These are phyloP conservation scores for Tuber aestivum DNA, from an alignment of 495 filamentous ascomycete genomes.

Conservation along the genomic window DNA sequence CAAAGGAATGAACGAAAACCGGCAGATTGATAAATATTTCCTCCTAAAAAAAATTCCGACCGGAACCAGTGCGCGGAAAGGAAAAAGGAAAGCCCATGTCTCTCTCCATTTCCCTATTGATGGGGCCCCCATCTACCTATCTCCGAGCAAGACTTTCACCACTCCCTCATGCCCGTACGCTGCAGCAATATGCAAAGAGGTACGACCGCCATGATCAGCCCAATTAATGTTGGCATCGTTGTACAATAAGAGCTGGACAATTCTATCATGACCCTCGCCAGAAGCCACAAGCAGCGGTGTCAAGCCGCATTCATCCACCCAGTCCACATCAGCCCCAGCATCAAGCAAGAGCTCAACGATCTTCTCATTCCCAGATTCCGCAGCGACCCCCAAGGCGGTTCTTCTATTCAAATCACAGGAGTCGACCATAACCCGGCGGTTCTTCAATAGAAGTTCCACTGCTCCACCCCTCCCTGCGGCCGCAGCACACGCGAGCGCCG, in stretches of 20 bases:
- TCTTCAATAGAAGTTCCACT: background rate
- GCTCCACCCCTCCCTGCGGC: background rate
- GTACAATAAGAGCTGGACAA: constrained; percentile 24
- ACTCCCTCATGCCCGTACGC: constrained; percentile 21
- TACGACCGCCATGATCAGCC: constrained; percentile 23
- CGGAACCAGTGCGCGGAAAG: background rate
- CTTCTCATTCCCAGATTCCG: constrained; percentile 26
- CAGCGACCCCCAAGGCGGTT: constrained; percentile 39
- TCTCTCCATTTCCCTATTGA: background rate
- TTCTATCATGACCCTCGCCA: constrained; percentile 27
- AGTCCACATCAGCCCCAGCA: constrained; percentile 39
- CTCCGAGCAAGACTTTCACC: constrained; percentile 17
- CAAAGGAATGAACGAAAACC: background rate
- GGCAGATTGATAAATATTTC: background rate
- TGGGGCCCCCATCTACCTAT: background rate
- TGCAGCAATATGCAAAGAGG: constrained; percentile 31
- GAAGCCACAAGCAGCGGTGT: constrained; percentile 40
- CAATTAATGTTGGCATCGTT: constrained; percentile 24
- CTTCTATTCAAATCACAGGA: constrained; percentile 29
- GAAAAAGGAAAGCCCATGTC: background rate
- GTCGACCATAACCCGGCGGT: constrained; percentile 14
- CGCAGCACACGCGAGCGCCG: background rate
- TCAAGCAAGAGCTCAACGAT: constrained; percentile 36
- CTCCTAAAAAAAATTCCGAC: background rate
- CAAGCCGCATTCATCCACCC: constrained; percentile 31